These are phyloP conservation scores for Picochlorum sp. DNA, from an alignment of 139 green algal species.

Conservation along the genomic window DNA sequence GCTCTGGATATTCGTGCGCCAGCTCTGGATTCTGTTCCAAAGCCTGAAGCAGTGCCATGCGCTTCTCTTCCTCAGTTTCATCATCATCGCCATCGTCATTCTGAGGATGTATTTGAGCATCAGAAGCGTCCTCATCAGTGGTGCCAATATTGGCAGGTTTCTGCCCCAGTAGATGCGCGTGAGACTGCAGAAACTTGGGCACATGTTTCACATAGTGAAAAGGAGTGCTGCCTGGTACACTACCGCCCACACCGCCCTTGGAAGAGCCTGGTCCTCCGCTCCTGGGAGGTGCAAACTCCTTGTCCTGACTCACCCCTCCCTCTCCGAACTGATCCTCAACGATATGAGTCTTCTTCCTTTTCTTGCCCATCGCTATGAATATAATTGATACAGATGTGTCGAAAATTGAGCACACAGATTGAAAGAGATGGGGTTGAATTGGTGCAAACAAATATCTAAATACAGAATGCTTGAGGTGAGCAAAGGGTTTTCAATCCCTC, in stretches of 20 bases:
- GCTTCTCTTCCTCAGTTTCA: constrained; percentile 25
- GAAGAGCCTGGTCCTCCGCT: background rate
- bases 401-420: too few species aligned
- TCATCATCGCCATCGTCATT: background rate
- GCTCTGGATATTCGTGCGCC: constrained; percentile 39
- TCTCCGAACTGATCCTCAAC: constrained; percentile 62
- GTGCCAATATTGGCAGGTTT: background rate
- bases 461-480: too few species aligned
- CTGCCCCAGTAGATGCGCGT: constrained; percentile 53
- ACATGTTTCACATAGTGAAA: constrained; percentile 43
- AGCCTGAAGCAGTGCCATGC: constrained; percentile 48
- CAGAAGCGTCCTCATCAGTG: constrained; percentile 5
- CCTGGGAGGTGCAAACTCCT: background rate
- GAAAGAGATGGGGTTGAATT: too few species aligned
- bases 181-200: constrained; percentile 69
- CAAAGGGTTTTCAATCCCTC: too few species aligned
- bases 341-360: constrained; percentile 8
- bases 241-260: constrained; percentile 26
- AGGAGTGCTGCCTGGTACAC: constrained; percentile 14
- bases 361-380: background rate
- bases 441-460: too few species aligned
- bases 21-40: constrained; percentile 69
- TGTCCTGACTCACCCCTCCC: constrained; percentile 16
- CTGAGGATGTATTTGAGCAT: background rate
- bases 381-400: too few species aligned